Evolutionary conservation across 2,329 filamentous ascomycete genomes (phyloP).

Genomic region (Colletotrichum horii): DNA sequence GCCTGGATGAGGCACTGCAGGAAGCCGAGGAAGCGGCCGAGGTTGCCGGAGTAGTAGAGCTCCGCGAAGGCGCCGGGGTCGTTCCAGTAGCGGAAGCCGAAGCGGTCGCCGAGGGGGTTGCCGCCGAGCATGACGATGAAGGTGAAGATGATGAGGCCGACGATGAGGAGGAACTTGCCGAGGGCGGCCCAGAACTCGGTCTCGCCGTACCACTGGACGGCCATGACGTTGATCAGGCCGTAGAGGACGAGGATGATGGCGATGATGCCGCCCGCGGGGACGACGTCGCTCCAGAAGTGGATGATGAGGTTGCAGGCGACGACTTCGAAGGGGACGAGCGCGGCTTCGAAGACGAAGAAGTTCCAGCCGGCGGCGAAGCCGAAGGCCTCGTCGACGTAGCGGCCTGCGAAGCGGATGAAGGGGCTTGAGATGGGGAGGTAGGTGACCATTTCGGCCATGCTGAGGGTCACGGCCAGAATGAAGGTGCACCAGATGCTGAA

Average conservation of each 20-base stretch:
- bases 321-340: conserved; percentile 71
- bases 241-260: conserved; percentile 54
- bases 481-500: conserved; percentile 68
- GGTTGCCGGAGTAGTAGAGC: conserved; percentile 65
- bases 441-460: conserved; percentile 78
- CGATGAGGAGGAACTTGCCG: conserved; percentile 74
- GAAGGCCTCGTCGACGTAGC: conserved; percentile 78
- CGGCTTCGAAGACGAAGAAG: conserved; percentile 74
- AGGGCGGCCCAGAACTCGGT: conserved; percentile 78
- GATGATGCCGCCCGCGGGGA: conserved; percentile 67
- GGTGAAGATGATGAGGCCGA: conserved; percentile 76
- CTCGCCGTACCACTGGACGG: conserved; percentile 77
- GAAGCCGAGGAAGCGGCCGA: conserved; percentile 80
- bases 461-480: conserved; percentile 64
- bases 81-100: conserved; percentile 73
- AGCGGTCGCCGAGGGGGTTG: conserved; percentile 74
- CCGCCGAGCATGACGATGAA: conserved; percentile 85
- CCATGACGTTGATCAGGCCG: conserved; percentile 70
- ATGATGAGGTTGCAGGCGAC: conserved; percentile 69
- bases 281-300: conserved; percentile 65
- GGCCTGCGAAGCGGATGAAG: conserved; percentile 78
- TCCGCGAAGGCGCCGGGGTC: conserved; percentile 74
- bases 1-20: conserved; percentile 76
- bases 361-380: conserved; percentile 77
- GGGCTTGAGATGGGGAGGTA: conserved; percentile 79